Evolutionary conservation across 2,329 filamentous ascomycete genomes (phyloP).

Genomic region (Fusarium setosum): DNA sequence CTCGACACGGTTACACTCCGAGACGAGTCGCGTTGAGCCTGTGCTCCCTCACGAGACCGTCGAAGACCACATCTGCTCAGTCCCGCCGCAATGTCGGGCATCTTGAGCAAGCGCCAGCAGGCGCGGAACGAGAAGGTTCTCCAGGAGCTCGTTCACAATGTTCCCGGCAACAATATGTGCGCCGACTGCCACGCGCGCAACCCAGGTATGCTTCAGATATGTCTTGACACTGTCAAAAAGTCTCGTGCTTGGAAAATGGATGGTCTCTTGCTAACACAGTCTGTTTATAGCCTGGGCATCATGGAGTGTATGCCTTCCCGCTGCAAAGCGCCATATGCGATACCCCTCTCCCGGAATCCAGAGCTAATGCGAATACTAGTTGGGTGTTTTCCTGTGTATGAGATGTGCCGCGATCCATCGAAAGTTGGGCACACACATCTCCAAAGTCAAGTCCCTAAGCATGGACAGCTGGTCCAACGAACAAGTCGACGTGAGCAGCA

Average conservation of each 20-base stretch:
- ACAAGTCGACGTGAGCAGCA: conserved; percentile 85
- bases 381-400: conserved; percentile 98
- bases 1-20: conserved; percentile 33
- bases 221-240: conserved; percentile 6
- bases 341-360: conserved; percentile 15
- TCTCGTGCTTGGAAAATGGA: neutral
- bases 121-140: conserved; percentile 94
- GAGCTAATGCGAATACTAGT: conserved; percentile 58
- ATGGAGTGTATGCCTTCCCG: conserved; percentile 80
- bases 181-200: conserved; percentile 93
- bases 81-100: conserved; percentile 69
- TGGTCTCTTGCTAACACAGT: conserved; percentile 41
- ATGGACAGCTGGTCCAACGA: conserved; percentile 98
- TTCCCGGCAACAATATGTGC: conserved; percentile 92
- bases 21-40: conserved; percentile 16
- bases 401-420: conserved; percentile 95
- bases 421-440: conserved; percentile 96
- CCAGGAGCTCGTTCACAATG: conserved; percentile 85
- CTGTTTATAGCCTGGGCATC: conserved; percentile 83
- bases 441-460: conserved; percentile 97
- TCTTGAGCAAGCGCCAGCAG: conserved; percentile 95
- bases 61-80: conserved; percentile 1
- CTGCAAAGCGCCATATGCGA: neutral
- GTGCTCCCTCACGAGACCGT: conserved; percentile 7
- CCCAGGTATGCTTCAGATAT: conserved; percentile 73